These are phyloP conservation scores for Opeltia flavorubescens DNA, from an alignment of 495 filamentous ascomycete genomes.

Conservation along the genomic window DNA sequence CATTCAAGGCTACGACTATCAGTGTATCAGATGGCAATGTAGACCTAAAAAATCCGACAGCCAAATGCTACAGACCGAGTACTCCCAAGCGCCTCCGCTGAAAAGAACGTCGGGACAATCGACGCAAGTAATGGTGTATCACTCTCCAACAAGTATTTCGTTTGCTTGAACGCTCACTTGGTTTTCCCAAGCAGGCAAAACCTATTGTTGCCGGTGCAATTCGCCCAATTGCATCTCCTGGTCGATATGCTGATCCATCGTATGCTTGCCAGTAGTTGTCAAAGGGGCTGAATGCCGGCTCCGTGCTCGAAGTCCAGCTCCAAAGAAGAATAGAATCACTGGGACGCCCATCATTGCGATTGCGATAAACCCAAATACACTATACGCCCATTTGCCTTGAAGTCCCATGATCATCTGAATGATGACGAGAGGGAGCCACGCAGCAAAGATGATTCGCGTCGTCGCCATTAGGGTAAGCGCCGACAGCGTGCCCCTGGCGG, in stretches of 20 bases:
- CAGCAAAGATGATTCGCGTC: conserved; percentile 12
- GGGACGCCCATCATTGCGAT: conserved; percentile 26
- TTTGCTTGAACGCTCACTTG: too few relatives aligned
- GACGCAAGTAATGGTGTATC: too few relatives aligned
- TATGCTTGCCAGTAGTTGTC: conserved; percentile 2
- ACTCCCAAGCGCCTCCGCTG: too few relatives aligned
- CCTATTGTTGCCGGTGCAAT: too few relatives aligned
- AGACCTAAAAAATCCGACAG: too few relatives aligned
- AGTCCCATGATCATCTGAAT: conserved; percentile 24
- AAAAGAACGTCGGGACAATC: too few relatives aligned
- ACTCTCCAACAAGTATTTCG: too few relatives aligned
- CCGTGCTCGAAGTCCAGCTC: conserved; percentile 29
- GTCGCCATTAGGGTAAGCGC: conserved; percentile 14
- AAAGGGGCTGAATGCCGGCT: conserved; percentile 26
- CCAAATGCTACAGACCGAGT: too few relatives aligned
- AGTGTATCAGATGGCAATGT: too few relatives aligned
- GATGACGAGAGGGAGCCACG: conserved; percentile 15
- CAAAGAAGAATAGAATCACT: conserved; percentile 29
- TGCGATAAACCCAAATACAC: conserved; percentile 28
- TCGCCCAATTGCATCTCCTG: conserved; percentile 14
- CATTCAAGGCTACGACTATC: too few relatives aligned
- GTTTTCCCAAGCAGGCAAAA: too few relatives aligned
- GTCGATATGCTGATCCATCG: conserved; percentile 6
- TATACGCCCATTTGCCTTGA: conserved; percentile 28
- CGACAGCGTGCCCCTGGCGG: conserved; percentile 17